Percentiles rank a stretch among this genome's conserved stretches.
Evolutionary conservation across 768 basidiomycete species (phyloP).

Genomic region (Floccularia luteovirens): DNA sequence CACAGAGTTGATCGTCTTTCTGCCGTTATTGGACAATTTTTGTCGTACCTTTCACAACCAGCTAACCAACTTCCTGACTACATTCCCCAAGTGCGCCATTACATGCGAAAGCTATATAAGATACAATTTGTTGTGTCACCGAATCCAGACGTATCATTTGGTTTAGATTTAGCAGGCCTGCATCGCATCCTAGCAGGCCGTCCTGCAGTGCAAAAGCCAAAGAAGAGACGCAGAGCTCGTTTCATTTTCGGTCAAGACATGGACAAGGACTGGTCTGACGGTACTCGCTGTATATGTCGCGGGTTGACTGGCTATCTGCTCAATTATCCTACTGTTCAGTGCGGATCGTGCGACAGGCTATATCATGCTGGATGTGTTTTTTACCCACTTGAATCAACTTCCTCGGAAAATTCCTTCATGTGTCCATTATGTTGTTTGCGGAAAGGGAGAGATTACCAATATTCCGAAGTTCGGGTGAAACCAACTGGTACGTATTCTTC

Average conservation of each 20-base stretch:
- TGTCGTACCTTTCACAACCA: slow-evolving; percentile 61
- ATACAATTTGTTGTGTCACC: slow-evolving; percentile 87
- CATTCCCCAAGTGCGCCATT: slow-evolving; percentile 80
- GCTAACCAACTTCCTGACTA: slow-evolving; percentile 70
- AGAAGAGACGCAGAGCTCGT: slow-evolving; percentile 48
- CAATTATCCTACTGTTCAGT: slow-evolving; percentile 56
- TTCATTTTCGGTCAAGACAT: slow-evolving; percentile 75
- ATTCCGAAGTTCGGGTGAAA: slow-evolving; percentile 71
- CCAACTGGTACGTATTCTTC: slow-evolving; percentile 35
- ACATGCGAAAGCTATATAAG: slow-evolving; percentile 85
- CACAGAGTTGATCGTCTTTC: slow-evolving; percentile 74
- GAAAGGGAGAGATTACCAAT: slow-evolving; percentile 63
- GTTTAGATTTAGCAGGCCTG: slow-evolving; percentile 74
- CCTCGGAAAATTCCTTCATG: slow-evolving; percentile 33
- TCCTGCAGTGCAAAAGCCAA: slow-evolving; percentile 41
- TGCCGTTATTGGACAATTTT: slow-evolving; percentile 70
- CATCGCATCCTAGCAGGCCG: slow-evolving; percentile 75
- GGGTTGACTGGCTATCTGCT: slow-evolving; percentile 56
- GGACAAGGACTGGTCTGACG: slow-evolving; percentile 66
- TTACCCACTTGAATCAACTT: slow-evolving; percentile 41
- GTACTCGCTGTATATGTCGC: slow-evolving; percentile 76
- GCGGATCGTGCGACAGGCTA: slow-evolving; percentile 53
- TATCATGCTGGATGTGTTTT: slow-evolving; percentile 78
- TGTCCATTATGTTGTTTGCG: slow-evolving; percentile 77
- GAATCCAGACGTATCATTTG: slow-evolving; percentile 73